phyloP scores from a whole-genome alignment of 768 basidiomycete genomes.

The Leccinum incarnatum region DNA sequence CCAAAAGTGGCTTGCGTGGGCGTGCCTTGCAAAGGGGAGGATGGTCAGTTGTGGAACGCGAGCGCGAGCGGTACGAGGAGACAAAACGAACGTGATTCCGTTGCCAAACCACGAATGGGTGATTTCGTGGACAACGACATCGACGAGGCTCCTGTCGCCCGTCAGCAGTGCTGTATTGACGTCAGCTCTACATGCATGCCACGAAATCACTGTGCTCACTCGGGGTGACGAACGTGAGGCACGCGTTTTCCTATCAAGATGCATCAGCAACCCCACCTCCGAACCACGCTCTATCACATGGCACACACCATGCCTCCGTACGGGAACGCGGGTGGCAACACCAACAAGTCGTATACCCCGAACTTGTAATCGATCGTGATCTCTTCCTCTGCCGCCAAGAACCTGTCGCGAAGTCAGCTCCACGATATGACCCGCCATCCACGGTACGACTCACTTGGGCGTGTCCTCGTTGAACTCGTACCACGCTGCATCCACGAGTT shows the following conservation, averaged over 20 bases:
- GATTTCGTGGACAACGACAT: slow-evolving; percentile 87
- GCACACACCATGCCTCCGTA: slow-evolving; percentile 79
- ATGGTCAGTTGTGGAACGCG: neutral
- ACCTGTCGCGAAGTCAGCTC: slow-evolving; percentile 41
- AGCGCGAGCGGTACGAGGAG: neutral
- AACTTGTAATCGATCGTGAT: slow-evolving; percentile 75
- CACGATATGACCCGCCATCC: neutral
- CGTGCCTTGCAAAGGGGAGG: slow-evolving; percentile 42
- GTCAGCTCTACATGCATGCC: neutral
- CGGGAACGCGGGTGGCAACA: slow-evolving; percentile 88
- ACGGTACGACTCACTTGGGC: slow-evolving; percentile 46
- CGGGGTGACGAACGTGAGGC: slow-evolving; percentile 83
- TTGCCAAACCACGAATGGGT: slow-evolving; percentile 91
- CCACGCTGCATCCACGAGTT: slow-evolving; percentile 69
- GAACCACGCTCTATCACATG: neutral
- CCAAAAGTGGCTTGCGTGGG: slow-evolving; percentile 78
- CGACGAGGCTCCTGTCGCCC: slow-evolving; percentile 82
- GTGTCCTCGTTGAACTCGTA: slow-evolving; percentile 92
- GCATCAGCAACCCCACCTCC: neutral
- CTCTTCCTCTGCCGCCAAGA: slow-evolving; percentile 66
- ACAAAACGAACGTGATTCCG: slow-evolving; percentile 61
- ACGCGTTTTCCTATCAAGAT: slow-evolving; percentile 72
- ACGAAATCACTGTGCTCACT: slow-evolving; percentile 42
- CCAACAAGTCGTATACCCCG: slow-evolving; percentile 84
- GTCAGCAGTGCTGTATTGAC: slow-evolving; percentile 61